phyloP scores from a whole-genome alignment of 2,329 filamentous ascomycete species.

The Fragosphaeria purpurea region DNA sequence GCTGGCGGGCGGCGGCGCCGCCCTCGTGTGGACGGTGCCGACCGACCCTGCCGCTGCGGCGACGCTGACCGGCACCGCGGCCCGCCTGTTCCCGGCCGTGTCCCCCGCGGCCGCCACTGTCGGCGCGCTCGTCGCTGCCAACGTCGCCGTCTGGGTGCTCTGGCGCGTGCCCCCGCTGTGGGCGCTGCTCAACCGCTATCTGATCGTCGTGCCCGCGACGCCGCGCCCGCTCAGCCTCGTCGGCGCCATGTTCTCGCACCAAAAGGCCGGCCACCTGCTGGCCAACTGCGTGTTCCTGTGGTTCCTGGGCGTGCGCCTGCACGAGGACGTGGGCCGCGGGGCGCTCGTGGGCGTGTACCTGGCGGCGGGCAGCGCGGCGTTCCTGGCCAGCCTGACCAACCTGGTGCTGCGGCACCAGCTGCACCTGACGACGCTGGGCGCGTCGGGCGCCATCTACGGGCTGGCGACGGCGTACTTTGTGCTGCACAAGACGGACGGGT shows the following conservation, averaged over 20 bases:
- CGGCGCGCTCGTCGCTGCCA: slow-evolving; percentile 48
- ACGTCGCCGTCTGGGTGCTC: slow-evolving; percentile 43
- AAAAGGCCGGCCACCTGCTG: slow-evolving; percentile 47
- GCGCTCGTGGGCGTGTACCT: slow-evolving; percentile 61
- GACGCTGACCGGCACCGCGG: no score
- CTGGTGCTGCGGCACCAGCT: slow-evolving; percentile 38
- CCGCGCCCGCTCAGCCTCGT: slow-evolving; percentile 53
- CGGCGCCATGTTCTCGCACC: slow-evolving; percentile 60
- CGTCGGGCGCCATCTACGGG: slow-evolving; percentile 55
- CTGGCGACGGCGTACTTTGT: slow-evolving; percentile 53
- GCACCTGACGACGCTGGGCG: slow-evolving; percentile 49
- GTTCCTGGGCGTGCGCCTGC: slow-evolving; percentile 55
- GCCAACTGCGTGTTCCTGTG: slow-evolving; percentile 57
- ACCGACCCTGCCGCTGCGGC: slow-evolving; percentile 27
- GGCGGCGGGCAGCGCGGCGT: slow-evolving; percentile 46
- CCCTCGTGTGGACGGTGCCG: slow-evolving; percentile 39
- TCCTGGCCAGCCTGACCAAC: slow-evolving; percentile 45
- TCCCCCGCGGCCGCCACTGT: slow-evolving; percentile 56
- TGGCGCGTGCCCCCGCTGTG: slow-evolving; percentile 60
- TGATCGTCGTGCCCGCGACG: slow-evolving; percentile 54
- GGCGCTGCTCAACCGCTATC: slow-evolving; percentile 57
- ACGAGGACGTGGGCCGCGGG: slow-evolving; percentile 60
- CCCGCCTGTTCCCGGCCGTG: slow-evolving; percentile 49
- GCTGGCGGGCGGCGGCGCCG: slow-evolving; percentile 31
- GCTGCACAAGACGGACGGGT: slow-evolving; percentile 44